These are phyloP conservation scores for Vigna trinervia DNA, from an alignment of 306 rosid species.

Conservation along the genomic window DNA sequence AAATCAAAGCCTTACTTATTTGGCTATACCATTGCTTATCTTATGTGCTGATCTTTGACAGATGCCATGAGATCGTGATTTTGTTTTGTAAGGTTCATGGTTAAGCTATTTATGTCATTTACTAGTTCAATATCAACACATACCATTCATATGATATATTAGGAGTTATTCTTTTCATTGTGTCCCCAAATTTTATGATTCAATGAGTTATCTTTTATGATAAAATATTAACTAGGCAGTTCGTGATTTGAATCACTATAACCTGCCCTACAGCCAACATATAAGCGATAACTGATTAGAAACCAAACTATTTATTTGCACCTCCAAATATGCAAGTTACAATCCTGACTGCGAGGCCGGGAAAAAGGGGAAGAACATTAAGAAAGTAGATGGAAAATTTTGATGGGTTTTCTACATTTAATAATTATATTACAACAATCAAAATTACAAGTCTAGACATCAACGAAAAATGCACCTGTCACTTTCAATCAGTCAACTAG, in stretches of 20 bases:
- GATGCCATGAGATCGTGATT: not conserved
- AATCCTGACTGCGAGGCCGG: not conserved
- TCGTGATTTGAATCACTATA: not conserved
- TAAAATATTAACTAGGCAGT: not conserved
- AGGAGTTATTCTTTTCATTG: not conserved
- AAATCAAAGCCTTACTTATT: not conserved
- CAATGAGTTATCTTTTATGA: not conserved
- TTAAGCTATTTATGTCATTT: not conserved
- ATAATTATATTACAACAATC: constrained; percentile 2
- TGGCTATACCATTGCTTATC: not conserved
- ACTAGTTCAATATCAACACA: not conserved
- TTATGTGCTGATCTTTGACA: not conserved
- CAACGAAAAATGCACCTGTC: constrained; percentile 2
- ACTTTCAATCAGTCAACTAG: not conserved
- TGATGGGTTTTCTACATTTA: not conserved
- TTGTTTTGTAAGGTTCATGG: not conserved
- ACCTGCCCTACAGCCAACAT: not conserved
- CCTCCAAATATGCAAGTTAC: not conserved
- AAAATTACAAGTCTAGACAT: constrained; percentile 10
- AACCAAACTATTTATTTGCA: not conserved
- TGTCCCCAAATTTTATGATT: not conserved
- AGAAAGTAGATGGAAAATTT: not conserved
- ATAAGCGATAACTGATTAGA: not conserved
- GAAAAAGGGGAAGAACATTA: not conserved
- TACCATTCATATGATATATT: not conserved